Conservation (phyloP, 2,329 filamentous ascomycete genomes). For the Pseudogymnoascus verrucosus region DNA sequence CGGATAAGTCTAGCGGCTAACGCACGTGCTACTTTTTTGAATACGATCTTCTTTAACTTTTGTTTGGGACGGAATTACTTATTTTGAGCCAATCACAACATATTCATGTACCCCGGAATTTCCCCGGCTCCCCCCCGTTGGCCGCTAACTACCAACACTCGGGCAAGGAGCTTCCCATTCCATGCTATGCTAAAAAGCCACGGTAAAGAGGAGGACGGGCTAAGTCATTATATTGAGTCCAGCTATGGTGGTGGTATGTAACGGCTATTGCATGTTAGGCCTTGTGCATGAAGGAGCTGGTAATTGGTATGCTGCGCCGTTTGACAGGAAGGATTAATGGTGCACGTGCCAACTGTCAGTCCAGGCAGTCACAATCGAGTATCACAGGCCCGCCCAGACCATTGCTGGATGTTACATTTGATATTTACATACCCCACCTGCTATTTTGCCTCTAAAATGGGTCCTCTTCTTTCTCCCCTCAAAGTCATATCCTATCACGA, state of each 20-base stretch:
- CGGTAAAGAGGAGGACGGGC: background rate
- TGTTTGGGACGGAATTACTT: background rate
- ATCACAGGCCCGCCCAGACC: background rate
- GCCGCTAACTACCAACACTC: background rate
- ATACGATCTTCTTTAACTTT: background rate
- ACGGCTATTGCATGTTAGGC: background rate
- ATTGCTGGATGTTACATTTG: background rate
- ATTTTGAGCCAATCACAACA: background rate
- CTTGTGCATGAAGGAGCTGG: background rate
- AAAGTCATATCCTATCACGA: background rate
- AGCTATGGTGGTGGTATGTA: background rate
- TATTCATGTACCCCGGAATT: slow-evolving; percentile 1
- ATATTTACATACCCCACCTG: background rate
- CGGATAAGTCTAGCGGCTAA: background rate
- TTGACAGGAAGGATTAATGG: background rate
- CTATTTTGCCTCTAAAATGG: background rate
- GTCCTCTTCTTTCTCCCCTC: background rate
- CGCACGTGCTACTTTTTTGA: background rate
- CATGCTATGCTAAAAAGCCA: background rate
- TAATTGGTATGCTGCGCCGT: background rate
- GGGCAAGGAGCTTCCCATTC: background rate
- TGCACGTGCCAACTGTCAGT: background rate
- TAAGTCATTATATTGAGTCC: background rate
- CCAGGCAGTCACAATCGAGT: background rate
- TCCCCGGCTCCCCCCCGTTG: background rate